A percentile compares a stretch with the other conserved stretches of the same genome.
These are phyloP conservation scores for Cerrena zonata DNA, from an alignment of 1,284 basidiomycete genomes.

Conservation along the genomic window DNA sequence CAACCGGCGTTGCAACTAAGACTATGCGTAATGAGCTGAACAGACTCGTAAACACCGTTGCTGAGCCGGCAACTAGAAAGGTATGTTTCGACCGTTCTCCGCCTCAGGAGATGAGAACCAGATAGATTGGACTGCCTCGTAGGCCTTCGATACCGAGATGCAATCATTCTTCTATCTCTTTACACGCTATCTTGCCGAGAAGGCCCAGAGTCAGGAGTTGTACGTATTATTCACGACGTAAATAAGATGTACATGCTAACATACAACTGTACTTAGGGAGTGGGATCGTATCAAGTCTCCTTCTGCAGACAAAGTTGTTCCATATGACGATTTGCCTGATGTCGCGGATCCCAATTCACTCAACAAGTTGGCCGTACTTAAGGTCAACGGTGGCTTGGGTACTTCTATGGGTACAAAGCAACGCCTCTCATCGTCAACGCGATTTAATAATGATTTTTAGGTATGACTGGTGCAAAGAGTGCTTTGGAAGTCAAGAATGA, in stretches of 20 bases:
- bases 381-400: slow-evolving; percentile 98
- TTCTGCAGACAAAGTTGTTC: slow-evolving; percentile 85
- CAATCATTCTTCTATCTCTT: slow-evolving; percentile 98
- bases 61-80: slow-evolving; percentile 76
- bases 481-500: slow-evolving; percentile 91
- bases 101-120: background rate
- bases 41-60: slow-evolving; percentile 79
- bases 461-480: slow-evolving; percentile 90
- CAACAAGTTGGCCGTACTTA: slow-evolving; percentile 95
- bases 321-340: slow-evolving; percentile 71
- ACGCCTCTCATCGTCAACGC: background rate
- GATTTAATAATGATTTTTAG: slow-evolving; percentile 29
- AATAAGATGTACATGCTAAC: slow-evolving; percentile 2
- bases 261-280: slow-evolving; percentile 64
- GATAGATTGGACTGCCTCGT: slow-evolving; percentile 9
- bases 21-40: slow-evolving; percentile 98
- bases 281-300: slow-evolving; percentile 99
- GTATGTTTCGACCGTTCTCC: slow-evolving; percentile 36
- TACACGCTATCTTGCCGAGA: slow-evolving; percentile 93
- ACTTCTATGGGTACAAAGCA: slow-evolving; percentile 79
- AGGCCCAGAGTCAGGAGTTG: slow-evolving; percentile 93
- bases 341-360: slow-evolving; percentile 63
- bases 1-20: slow-evolving; percentile 93
- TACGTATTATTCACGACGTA: too few species aligned
- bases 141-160: slow-evolving; percentile 98